phyloP scores from a whole-genome alignment of 1,139 yeast species.

The Saccharomyces hybrid region DNA sequence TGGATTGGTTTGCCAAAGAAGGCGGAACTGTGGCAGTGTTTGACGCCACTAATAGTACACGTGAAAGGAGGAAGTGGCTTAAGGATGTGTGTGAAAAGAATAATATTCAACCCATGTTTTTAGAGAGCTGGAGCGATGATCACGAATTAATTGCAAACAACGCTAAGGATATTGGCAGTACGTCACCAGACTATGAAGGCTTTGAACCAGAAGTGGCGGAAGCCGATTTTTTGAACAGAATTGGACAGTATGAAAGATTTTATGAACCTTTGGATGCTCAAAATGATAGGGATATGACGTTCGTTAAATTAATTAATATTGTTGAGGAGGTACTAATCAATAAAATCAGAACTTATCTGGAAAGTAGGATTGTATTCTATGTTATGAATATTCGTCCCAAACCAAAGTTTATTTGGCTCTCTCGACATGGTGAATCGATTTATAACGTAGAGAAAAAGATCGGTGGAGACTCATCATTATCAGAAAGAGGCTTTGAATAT shows the following conservation, averaged over 20 bases:
- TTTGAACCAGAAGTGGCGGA: constrained; percentile 67
- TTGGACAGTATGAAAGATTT: constrained; percentile 59
- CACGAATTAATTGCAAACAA: constrained; percentile 69
- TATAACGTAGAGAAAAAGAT: constrained; percentile 90
- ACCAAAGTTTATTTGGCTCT: constrained; percentile 85
- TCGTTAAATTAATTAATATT: constrained; percentile 79
- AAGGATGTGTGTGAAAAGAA: constrained; percentile 56
- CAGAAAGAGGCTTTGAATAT: constrained; percentile 80
- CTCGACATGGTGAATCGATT: constrained; percentile 92
- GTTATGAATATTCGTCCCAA: constrained; percentile 92
- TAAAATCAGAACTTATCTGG: constrained; percentile 78
- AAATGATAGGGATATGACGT: constrained; percentile 61
- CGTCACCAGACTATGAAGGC: constrained; percentile 81
- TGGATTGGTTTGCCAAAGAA: constrained; percentile 76
- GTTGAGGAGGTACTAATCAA: constrained; percentile 84
- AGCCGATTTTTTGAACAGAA: constrained; percentile 64
- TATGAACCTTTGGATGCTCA: constrained; percentile 65
- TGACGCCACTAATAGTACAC: constrained; percentile 81
- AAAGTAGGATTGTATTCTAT: constrained; percentile 88
- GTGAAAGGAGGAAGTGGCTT: constrained; percentile 60
- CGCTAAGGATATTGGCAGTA: constrained; percentile 75
- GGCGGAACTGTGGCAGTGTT: constrained; percentile 85
- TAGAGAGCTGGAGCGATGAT: constrained; percentile 89
- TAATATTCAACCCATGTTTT: constrained; percentile 78
- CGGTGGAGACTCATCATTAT: constrained; percentile 89